These are phyloP conservation scores for Leishmania lainsoni DNA, from an alignment of 208 protist genomes.

Conservation along the genomic window DNA sequence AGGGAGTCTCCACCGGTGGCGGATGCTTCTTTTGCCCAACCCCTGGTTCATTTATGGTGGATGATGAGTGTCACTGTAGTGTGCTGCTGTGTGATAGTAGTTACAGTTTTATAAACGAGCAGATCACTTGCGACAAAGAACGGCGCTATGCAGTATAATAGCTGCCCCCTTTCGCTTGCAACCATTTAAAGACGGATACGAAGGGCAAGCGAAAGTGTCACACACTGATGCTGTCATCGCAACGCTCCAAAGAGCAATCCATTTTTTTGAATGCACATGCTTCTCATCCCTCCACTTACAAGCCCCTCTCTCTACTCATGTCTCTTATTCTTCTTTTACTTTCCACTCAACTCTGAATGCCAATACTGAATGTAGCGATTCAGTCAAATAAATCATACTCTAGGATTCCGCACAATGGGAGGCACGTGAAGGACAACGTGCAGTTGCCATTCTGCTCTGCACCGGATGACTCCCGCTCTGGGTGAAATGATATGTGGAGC, in stretches of 20 bases:
- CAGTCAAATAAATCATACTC: background rate
- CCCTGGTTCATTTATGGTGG: conserved; percentile 20
- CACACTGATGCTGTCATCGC: background rate
- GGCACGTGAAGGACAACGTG: background rate
- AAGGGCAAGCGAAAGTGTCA: background rate
- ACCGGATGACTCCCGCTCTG: background rate
- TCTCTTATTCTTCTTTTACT: conserved; percentile 5
- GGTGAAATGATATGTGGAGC: background rate
- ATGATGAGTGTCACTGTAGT: conserved; percentile 30
- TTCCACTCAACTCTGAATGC: background rate
- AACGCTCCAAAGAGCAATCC: background rate
- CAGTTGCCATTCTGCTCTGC: background rate
- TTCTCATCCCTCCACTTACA: background rate
- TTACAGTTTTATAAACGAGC: conserved; percentile 20
- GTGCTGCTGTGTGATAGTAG: conserved; percentile 32
- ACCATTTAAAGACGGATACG: background rate
- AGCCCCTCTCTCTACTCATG: background rate
- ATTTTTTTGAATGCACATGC: background rate
- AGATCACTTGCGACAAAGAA: conserved; percentile 2
- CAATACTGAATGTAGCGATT: background rate
- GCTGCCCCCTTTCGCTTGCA: background rate
- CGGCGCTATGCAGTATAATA: conserved; percentile 1
- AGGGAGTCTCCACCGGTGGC: background rate
- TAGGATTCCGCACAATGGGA: background rate
- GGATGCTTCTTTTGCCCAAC: background rate